phyloP scores from a whole-genome alignment of 352 stramenopile species.

The Phytophthora idaei region DNA sequence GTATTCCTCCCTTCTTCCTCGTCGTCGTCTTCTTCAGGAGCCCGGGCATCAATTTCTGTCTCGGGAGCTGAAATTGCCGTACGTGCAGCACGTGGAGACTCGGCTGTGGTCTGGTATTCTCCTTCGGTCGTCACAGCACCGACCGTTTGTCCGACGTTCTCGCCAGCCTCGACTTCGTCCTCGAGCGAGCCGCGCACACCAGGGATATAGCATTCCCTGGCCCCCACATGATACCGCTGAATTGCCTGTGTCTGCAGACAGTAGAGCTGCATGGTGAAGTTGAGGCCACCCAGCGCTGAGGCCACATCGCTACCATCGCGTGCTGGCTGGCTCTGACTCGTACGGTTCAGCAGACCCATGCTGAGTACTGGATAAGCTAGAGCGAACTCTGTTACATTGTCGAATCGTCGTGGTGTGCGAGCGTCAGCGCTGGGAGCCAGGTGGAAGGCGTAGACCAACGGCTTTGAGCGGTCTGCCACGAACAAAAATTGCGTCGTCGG shows the following conservation, averaged over 20 bases:
- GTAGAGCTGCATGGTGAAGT: slow-evolving; percentile 83
- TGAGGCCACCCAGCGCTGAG: slow-evolving; percentile 29
- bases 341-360: slow-evolving; percentile 68
- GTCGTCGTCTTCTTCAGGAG: slow-evolving; percentile 45
- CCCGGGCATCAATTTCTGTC: slow-evolving; percentile 69
- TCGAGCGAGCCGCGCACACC: slow-evolving; percentile 41
- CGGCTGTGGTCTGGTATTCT: slow-evolving; percentile 70
- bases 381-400: slow-evolving; percentile 85
- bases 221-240: slow-evolving; percentile 78
- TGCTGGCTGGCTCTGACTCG: slow-evolving; percentile 39
- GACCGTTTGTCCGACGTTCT: slow-evolving; percentile 65
- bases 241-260: slow-evolving; percentile 85
- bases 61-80: slow-evolving; percentile 53
- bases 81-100: slow-evolving; percentile 60
- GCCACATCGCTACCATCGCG: slow-evolving; percentile 39
- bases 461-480: slow-evolving; percentile 68
- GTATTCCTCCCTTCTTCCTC: slow-evolving; percentile 47
- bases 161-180: slow-evolving; percentile 46
- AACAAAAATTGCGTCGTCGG: slow-evolving; percentile 77
- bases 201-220: slow-evolving; percentile 66
- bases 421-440: slow-evolving; percentile 44
- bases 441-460: slow-evolving; percentile 75
- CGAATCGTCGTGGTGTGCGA: slow-evolving; percentile 56
- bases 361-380: slow-evolving; percentile 81
- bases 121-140: slow-evolving; percentile 76